Percentiles rank a stretch among this genome's conserved stretches.
These are phyloP conservation scores for Hericium alpestre DNA, from an alignment of 768 basidiomycete genomes.

Conservation along the genomic window DNA sequence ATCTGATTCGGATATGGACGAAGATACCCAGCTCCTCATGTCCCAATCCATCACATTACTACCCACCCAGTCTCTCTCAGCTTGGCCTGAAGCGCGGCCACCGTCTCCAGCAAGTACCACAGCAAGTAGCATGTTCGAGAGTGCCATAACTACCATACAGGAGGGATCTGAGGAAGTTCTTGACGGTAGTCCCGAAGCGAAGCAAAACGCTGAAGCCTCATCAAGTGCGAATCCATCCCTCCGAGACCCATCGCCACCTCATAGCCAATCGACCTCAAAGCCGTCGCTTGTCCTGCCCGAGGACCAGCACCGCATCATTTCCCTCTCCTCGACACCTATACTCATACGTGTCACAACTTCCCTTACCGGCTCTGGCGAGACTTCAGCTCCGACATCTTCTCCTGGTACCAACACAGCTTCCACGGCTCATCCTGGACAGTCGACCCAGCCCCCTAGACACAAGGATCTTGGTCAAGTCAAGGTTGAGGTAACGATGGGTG, in stretches of 20 bases:
- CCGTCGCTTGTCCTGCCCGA: neutral
- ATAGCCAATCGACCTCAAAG: neutral
- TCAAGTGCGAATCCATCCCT: neutral
- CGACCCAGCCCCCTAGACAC: slow-evolving; percentile 1
- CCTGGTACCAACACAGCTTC: neutral
- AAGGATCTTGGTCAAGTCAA: neutral
- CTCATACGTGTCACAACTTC: slow-evolving; percentile 10
- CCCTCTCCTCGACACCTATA: slow-evolving; percentile 9
- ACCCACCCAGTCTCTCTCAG: slow-evolving; percentile 21
- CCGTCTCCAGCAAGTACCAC: slow-evolving; percentile 30
- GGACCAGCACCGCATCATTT: slow-evolving; percentile 1
- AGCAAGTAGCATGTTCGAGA: slow-evolving; percentile 68
- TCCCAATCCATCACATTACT: slow-evolving; percentile 64
- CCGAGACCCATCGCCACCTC: neutral
- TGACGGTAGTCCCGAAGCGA: neutral
- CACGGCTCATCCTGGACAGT: neutral
- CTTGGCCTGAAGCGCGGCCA: slow-evolving; percentile 22
- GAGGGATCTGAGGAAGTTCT: neutral
- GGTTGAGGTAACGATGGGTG: slow-evolving; percentile 5
- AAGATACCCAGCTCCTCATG: slow-evolving; percentile 56
- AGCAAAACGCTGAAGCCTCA: neutral
- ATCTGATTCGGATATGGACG: slow-evolving; percentile 36
- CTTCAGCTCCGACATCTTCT: neutral
- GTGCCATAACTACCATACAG: slow-evolving; percentile 39
- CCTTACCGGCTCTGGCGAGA: neutral